These are phyloP conservation scores for Yarrowia alimentaria DNA, from an alignment of 805 yeast genomes.

Conservation along the genomic window DNA sequence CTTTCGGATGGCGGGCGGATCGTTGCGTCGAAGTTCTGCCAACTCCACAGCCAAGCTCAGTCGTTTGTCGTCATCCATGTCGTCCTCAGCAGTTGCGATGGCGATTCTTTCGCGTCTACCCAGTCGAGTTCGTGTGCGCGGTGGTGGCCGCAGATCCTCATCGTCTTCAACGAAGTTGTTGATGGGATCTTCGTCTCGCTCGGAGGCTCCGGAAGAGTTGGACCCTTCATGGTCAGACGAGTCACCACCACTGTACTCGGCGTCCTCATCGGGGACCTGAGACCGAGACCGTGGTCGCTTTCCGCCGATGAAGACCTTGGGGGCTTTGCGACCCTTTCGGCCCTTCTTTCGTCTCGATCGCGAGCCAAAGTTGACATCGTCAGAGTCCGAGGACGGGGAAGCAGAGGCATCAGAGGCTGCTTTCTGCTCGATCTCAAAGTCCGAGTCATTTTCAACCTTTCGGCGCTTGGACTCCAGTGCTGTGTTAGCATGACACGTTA, in stretches of 20 bases:
- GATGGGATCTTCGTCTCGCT: slow-evolving; percentile 14
- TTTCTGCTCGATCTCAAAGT: slow-evolving; percentile 7
- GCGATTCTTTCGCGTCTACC: slow-evolving; percentile 14
- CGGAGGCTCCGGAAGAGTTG: slow-evolving; percentile 14
- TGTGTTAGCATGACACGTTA: slow-evolving; percentile 16
- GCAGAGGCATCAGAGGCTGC: slow-evolving; percentile 9
- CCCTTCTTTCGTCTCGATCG: slow-evolving; percentile 13
- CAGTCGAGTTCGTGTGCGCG: slow-evolving; percentile 2
- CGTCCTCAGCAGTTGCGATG: slow-evolving; percentile 29
- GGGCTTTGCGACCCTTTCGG: no score
- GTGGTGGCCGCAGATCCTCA: slow-evolving; percentile 14
- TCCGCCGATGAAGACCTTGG: slow-evolving; percentile 6
- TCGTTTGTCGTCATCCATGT: slow-evolving; percentile 25
- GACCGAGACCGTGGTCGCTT: slow-evolving; percentile 15
- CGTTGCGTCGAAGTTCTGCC: slow-evolving; percentile 32
- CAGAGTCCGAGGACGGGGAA: slow-evolving; percentile 13
- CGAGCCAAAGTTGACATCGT: slow-evolving; percentile 16
- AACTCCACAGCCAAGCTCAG: slow-evolving; percentile 31
- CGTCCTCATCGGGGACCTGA: slow-evolving; percentile 27
- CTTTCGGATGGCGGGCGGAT: slow-evolving; percentile 50
- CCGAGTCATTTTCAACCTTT: slow-evolving; percentile 21
- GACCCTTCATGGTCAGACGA: slow-evolving; percentile 10
- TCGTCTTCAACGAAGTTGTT: slow-evolving; percentile 24
- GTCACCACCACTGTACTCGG: slow-evolving; percentile 8
- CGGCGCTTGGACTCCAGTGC: slow-evolving; percentile 12